Conservation (phyloP, 2,329 filamentous ascomycete genomes). For the Cercospora sojina region DNA sequence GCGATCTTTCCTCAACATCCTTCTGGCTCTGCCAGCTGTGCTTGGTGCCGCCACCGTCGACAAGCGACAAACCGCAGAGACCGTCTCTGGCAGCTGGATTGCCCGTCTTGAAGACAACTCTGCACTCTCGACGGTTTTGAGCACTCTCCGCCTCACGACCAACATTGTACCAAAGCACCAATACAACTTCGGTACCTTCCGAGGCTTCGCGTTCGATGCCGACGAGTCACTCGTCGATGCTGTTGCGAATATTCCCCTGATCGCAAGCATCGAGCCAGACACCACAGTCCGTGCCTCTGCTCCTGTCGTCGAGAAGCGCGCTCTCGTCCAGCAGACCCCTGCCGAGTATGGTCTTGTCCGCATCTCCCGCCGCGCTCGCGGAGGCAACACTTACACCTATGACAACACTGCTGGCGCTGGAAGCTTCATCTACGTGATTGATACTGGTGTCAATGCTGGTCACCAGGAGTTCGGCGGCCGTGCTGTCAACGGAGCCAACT, state of each 20-base stretch:
- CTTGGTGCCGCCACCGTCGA: constrained; percentile 25
- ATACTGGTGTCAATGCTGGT: constrained; percentile 26
- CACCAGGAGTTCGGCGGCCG: constrained; percentile 35
- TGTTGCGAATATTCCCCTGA: constrained; percentile 33
- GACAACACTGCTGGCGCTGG: constrained; percentile 40
- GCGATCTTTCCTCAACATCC: constrained; percentile 26
- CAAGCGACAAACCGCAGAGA: constrained; percentile 20
- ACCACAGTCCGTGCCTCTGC: constrained; percentile 38
- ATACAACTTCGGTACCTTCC: constrained; percentile 42
- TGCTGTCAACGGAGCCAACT: constrained; percentile 28
- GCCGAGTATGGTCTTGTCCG: constrained; percentile 45
- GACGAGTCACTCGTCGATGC: constrained; percentile 35
- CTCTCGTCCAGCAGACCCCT: constrained; percentile 39
- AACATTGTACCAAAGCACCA: constrained; percentile 31
- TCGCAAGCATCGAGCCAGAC: constrained; percentile 43
- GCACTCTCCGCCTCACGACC: constrained; percentile 15
- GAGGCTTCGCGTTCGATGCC: constrained; percentile 41
- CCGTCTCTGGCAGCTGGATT: constrained; percentile 27
- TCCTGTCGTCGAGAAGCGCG: constrained; percentile 32
- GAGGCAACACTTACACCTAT: constrained; percentile 41
- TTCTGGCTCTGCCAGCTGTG: constrained; percentile 25
- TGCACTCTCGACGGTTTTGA: constrained; percentile 20
- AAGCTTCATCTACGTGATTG: constrained; percentile 30
- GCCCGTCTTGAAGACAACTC: constrained; percentile 22
- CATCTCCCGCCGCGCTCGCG: constrained; percentile 39